Evolutionary conservation across 495 filamentous ascomycete genomes (phyloP), one percentile per base, ranked within the genome.

Genomic region (Astrocystis sublimbata): DNA sequence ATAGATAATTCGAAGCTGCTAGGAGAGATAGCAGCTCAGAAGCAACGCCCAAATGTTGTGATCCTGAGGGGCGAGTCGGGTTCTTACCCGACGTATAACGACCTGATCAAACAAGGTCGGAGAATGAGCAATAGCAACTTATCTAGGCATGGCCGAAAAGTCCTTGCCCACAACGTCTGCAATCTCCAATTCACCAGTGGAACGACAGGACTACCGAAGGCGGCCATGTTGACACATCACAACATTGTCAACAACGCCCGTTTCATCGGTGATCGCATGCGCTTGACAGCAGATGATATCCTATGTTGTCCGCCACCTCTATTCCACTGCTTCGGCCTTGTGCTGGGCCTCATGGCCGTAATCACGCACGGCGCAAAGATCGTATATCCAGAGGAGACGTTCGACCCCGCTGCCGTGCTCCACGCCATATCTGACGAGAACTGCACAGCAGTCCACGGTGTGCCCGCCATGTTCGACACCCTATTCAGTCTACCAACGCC

Each of bases 291-390:
- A 0, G 75, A 78, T 56, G 87, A 89, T 70, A 76, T 83, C 33
- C 78, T 91, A 50, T 89, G 87, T 76, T 90, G 87, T 68, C 87
- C 88, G 2, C 86, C 86, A 2, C 88, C 87, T 0, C 76, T 90
- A 1, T 91, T 89, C 74, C 88, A 90, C 74, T 90, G 88, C 77
- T 91, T 91, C 68, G 87, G 87, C 13, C 81, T 91, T 26, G 87
- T 89, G 23, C 80, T 91, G 17, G 88, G 88, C 7, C 80, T 91
- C 65, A 79, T 89, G 66, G 81, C 87, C 0, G 81, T 85, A 35
- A 71, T 89, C 42, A 88, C 86, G 0, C 87, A 89, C 69, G 87
- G 87, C 36, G 79, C 83, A 46, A 88, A 85, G 65, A 84, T 89
- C 60, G 80, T 89, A 31, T 87, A 88, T 67, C 87, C 88, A 4